These are phyloP conservation scores for Mycena chlorophos DNA, from an alignment of 768 basidiomycete species.

Conservation along the genomic window DNA sequence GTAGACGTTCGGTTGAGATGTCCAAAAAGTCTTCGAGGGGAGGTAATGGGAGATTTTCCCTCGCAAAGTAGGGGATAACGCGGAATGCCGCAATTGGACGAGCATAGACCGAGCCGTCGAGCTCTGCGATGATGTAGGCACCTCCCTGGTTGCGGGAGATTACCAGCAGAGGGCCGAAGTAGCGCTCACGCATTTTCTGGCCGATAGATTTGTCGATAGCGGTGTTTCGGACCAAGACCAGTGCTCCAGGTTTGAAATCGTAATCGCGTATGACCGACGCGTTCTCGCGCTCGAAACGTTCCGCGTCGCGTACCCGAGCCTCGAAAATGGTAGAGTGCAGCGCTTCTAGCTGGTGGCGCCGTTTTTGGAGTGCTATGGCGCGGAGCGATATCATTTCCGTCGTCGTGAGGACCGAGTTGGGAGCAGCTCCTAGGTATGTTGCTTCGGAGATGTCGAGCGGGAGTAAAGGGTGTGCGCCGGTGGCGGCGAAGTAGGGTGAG, in stretches of 20 bases:
- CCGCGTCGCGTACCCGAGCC: background rate
- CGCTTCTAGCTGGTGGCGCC: slow-evolving; percentile 6
- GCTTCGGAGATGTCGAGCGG: background rate
- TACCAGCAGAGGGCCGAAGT: slow-evolving; percentile 37
- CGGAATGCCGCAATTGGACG: slow-evolving; percentile 30
- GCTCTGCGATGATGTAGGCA: slow-evolving; percentile 24
- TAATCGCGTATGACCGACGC: background rate
- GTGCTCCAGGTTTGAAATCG: background rate
- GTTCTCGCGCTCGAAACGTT: background rate
- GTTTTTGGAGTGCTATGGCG: slow-evolving; percentile 28
- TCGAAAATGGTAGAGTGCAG: slow-evolving; percentile 17
- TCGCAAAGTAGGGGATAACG: slow-evolving; percentile 25
- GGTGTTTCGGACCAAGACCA: no score
- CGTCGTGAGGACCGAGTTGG: slow-evolving; percentile 21
- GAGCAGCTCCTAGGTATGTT: slow-evolving; percentile 24
- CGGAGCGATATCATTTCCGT: slow-evolving; percentile 25
- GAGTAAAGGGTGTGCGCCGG: slow-evolving; percentile 29
- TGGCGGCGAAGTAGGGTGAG: slow-evolving; percentile 33
- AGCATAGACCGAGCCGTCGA: no score
- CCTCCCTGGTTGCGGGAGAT: slow-evolving; percentile 27
- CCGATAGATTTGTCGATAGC: background rate
- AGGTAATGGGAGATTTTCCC: slow-evolving; percentile 7
- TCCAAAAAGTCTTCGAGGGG: slow-evolving; percentile 18
- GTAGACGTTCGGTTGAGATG: slow-evolving; percentile 9
- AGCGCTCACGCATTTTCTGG: slow-evolving; percentile 28